Evolutionary conservation across 148 eudicot species (phyloP), one percentile per base, ranked within the genome.

Genomic region (Nepenthes gracilis): DNA sequence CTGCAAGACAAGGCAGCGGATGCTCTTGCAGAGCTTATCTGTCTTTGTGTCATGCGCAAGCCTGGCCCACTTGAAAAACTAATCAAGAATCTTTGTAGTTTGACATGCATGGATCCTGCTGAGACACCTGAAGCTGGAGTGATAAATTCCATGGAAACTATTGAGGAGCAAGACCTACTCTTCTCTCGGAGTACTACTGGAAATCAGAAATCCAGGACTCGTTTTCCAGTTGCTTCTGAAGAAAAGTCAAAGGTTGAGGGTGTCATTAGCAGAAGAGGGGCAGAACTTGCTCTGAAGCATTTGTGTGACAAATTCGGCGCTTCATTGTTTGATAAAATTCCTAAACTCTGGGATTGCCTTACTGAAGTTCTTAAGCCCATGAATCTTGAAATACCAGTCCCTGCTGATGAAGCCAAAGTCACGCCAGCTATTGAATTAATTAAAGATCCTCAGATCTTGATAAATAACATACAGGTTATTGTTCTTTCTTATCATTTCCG

Each of bases 51-150:
- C 65, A 60, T 67, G 13, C 95, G 99, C 14, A 94, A 83, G 71
- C 99, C 99, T 53, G 68, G 99, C 68, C 99, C 99, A 0, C 86
- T 90, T 75, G 99, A 94, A 69, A 94, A 94, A 80, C 63, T 94
- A 58, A 80, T 89, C 57, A 89, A 94, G 71, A 89, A 94, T 50
- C 74, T 94, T 9, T 94, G 97, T 77, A 78, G 78, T 78, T 74
- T 87, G 61, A 77, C 85, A 12, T 80, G 97, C 78, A 76, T 78
- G 95, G 99, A 94, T 83, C 95, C 88, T 71, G 70, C 72, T 58
- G 97, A 94, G 71, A 94, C 99, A 11, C 99, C 99, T 57, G 95
- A 94, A 70, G 97, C 93, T 59, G 92, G 74, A 55, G 70, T 76
- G 13, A 74, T 94, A 66, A 85, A 76, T 70, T 89, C 97, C 43